phyloP scores from a whole-genome alignment of 495 filamentous ascomycete genomes.

The Massariosphaeria phaeospora region DNA sequence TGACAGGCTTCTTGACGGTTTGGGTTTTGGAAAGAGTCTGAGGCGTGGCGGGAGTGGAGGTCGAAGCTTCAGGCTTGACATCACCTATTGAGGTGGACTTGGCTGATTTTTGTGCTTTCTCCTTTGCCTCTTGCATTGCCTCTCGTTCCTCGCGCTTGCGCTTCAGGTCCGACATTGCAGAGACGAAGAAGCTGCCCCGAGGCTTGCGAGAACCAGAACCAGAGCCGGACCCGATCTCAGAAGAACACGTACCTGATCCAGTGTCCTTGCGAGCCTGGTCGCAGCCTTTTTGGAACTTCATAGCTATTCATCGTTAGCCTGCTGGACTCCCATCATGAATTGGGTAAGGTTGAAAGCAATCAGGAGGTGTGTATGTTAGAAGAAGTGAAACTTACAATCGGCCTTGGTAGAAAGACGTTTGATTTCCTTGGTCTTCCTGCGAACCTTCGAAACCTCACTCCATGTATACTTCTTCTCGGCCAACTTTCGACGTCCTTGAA shows the following conservation, averaged over 20 bases:
- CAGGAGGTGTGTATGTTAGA: background rate
- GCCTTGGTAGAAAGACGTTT: constrained; percentile 7
- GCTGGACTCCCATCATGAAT: background rate
- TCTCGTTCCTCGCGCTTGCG: constrained; percentile 2
- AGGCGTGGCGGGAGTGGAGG: too few relatives aligned
- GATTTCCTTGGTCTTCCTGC: constrained; percentile 34
- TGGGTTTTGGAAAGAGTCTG: background rate
- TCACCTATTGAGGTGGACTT: background rate
- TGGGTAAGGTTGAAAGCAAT: background rate
- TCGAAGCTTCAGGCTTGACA: background rate
- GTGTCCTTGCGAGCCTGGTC: constrained; percentile 6
- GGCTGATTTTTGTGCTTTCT: background rate
- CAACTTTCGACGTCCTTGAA: constrained; percentile 40
- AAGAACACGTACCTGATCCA: constrained; percentile 19
- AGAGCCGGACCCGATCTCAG: background rate
- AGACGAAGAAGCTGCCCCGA: constrained; percentile 4
- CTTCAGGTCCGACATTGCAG: background rate
- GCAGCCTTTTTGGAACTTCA: constrained; percentile 15
- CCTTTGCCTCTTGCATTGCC: too few relatives aligned
- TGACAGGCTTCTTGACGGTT: background rate
- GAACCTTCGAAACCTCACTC: constrained; percentile 37
- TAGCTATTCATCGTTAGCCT: constrained; percentile 5
- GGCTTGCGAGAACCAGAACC: background rate
- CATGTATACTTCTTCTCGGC: constrained; percentile 48
- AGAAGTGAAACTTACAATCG: constrained; percentile 15